A percentile compares a stretch with the other conserved stretches of the same genome.
Evolutionary conservation across 2,329 filamentous ascomycete genomes (phyloP).

Genomic region (Diaporthe destruens): DNA sequence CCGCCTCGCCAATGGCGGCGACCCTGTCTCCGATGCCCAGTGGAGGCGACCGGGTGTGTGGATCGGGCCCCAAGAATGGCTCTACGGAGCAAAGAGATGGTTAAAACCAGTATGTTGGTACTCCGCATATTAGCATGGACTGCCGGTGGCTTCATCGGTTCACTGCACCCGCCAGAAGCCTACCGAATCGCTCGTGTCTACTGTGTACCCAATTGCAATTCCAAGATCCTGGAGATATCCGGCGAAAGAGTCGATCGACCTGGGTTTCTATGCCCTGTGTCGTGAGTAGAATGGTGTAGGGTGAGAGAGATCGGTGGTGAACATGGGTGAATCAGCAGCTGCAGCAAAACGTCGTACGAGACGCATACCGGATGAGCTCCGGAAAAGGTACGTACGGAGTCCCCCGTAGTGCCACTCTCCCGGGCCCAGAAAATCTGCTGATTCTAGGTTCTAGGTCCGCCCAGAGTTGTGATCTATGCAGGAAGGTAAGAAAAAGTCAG

Average conservation of each 20-base stretch:
- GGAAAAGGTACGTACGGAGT: conserved; percentile 45
- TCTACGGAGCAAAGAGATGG: neutral
- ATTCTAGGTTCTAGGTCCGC: conserved; percentile 45
- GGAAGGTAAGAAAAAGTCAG: conserved; percentile 47
- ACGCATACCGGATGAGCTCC: conserved; percentile 52
- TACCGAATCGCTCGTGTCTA: neutral
- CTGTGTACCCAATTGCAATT: neutral
- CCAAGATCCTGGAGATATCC: neutral
- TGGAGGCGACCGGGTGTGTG: neutral
- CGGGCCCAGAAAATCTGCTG: conserved; percentile 29
- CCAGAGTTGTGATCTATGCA: conserved; percentile 54
- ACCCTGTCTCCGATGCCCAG: conserved; percentile 7
- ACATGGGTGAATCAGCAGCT: conserved; percentile 32
- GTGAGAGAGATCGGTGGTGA: conserved; percentile 13
- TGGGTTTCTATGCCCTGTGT: conserved; percentile 6
- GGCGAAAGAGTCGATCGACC: conserved; percentile 4
- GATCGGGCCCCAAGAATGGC: neutral
- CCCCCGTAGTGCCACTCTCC: conserved; percentile 21
- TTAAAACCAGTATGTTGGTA: conserved; percentile 30
- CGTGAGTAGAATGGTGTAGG: conserved; percentile 9
- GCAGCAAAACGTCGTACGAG: conserved; percentile 47
- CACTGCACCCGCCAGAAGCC: conserved; percentile 15
- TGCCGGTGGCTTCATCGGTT: conserved; percentile 20
- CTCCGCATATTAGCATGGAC: conserved; percentile 20
- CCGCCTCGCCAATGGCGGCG: conserved; percentile 5